Conservation (phyloP, 129 eudicot genomes). For the Saposhnikovia divaricata region DNA sequence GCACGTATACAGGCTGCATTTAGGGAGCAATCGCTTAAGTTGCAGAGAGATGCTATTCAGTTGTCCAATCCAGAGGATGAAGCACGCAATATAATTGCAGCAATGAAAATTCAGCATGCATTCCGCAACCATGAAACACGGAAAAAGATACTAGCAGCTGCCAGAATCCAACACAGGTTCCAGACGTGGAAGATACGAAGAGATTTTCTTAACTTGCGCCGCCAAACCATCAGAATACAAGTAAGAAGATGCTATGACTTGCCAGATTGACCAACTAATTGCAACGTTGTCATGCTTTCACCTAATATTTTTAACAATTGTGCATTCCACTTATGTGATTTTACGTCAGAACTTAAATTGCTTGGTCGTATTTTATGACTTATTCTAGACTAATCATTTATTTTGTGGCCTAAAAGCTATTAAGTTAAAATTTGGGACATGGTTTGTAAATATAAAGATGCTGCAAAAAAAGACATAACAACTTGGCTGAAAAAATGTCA, state of each 20-base stretch:
- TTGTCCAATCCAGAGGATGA: constrained; percentile 58
- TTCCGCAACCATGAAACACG: constrained; percentile 55
- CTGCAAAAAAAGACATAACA: background rate
- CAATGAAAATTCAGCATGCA: constrained; percentile 98
- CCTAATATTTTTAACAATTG: background rate
- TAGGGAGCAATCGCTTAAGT: constrained; percentile 69
- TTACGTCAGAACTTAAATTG: background rate
- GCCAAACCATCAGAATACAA: constrained; percentile 81
- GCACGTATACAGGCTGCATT: constrained; percentile 94
- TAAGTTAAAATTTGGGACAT: background rate
- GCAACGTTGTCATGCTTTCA: background rate
- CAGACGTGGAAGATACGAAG: constrained; percentile 83
- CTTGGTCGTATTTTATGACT: background rate
- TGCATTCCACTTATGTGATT: background rate
- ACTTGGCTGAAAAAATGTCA: background rate
- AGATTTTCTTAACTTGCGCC: constrained; percentile 79
- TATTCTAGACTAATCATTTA: background rate
- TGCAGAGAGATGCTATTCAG: constrained; percentile 48
- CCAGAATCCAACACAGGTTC: constrained; percentile 72
- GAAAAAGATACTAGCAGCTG: constrained; percentile 80
- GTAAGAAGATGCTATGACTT: constrained; percentile 30
- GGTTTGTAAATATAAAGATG: background rate
- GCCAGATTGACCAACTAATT: background rate
- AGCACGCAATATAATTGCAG: constrained; percentile 82
- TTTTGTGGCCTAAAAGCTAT: background rate